Conservation (phyloP, 345 rosid species). For the Salix udensis region DNA sequence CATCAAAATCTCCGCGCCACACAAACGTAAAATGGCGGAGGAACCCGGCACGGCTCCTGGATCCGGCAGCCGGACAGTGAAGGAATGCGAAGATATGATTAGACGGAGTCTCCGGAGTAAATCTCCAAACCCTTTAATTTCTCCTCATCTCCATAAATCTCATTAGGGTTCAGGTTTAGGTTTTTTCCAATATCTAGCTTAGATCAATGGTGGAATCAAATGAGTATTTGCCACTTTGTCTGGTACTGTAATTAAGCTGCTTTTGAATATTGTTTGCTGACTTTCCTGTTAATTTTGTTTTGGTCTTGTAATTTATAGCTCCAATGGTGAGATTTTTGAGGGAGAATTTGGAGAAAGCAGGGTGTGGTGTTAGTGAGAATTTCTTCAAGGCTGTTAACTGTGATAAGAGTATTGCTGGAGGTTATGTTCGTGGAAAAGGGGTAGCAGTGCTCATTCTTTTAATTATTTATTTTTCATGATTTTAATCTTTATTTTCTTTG, state of each 20-base stretch:
- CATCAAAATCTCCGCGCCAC: neutral
- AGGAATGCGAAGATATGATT: slow-evolving; percentile 50
- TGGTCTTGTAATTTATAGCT: slow-evolving; percentile 33
- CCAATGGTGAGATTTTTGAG: slow-evolving; percentile 79
- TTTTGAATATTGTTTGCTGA: slow-evolving; percentile 3
- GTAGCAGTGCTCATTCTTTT: slow-evolving; percentile 27
- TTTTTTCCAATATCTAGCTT: neutral
- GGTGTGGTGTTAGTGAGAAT: slow-evolving; percentile 68
- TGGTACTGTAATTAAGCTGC: neutral
- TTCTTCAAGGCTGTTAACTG: slow-evolving; percentile 73
- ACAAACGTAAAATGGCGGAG: slow-evolving; percentile 26
- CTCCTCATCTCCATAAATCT: neutral
- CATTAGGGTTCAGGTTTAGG: slow-evolving; percentile 22
- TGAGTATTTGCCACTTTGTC: neutral
- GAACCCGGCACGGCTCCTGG: slow-evolving; percentile 9
- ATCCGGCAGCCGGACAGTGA: slow-evolving; percentile 22
- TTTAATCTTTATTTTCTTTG: neutral
- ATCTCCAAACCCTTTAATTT: neutral
- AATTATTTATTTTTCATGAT: neutral
- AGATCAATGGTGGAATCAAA: neutral
- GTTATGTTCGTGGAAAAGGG: slow-evolving; percentile 62
- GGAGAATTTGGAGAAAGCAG: slow-evolving; percentile 84
- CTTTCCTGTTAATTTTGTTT: neutral
- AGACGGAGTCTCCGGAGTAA: slow-evolving; percentile 53
- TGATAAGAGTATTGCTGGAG: slow-evolving; percentile 49